Percentiles rank a stretch among this genome's conserved stretches.
Evolutionary conservation across 1,284 basidiomycete genomes (phyloP).

Genomic region (Pholiota adiposa): DNA sequence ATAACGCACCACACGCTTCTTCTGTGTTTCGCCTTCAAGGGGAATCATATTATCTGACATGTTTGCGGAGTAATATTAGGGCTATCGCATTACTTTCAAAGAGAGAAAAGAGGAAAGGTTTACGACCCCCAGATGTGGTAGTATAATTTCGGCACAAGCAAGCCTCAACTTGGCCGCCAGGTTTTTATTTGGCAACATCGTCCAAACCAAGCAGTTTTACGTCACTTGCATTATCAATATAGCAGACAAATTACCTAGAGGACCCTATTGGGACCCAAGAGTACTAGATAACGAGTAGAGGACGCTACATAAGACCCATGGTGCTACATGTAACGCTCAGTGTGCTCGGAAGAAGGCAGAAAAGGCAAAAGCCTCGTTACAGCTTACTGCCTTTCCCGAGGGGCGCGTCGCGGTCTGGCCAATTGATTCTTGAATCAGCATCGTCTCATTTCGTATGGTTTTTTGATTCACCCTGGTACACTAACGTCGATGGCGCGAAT

Average conservation of each 20-base stretch:
- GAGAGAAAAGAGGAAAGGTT: conserved; percentile 9
- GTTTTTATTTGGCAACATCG: conserved; percentile 23
- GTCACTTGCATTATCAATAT: conserved; percentile 7
- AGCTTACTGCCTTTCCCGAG: conserved; percentile 49
- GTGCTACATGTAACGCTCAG: background rate
- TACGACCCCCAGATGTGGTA: conserved; percentile 5
- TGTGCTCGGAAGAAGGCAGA: background rate
- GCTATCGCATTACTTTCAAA: conserved; percentile 29
- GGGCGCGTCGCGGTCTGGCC: conserved; percentile 43
- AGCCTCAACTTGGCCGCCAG: conserved; percentile 15
- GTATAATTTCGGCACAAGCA: conserved; percentile 15
- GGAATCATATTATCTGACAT: conserved; percentile 63
- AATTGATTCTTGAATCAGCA: conserved; percentile 22
- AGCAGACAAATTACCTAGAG: conserved; percentile 9
- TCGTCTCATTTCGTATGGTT: conserved; percentile 6
- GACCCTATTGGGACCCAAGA: background rate
- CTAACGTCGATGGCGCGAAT: conserved; percentile 80
- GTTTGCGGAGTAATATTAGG: conserved; percentile 17
- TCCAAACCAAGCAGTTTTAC: conserved; percentile 18
- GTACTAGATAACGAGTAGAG: too few species aligned
- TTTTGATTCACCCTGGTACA: conserved; percentile 57
- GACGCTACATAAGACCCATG: background rate
- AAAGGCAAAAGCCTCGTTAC: conserved; percentile 19
- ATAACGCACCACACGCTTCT: conserved; percentile 83
- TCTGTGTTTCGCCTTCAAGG: conserved; percentile 73